Conservation (phyloP, 2,329 filamentous ascomycete species). For the Colletotrichum acutatum region DNA sequence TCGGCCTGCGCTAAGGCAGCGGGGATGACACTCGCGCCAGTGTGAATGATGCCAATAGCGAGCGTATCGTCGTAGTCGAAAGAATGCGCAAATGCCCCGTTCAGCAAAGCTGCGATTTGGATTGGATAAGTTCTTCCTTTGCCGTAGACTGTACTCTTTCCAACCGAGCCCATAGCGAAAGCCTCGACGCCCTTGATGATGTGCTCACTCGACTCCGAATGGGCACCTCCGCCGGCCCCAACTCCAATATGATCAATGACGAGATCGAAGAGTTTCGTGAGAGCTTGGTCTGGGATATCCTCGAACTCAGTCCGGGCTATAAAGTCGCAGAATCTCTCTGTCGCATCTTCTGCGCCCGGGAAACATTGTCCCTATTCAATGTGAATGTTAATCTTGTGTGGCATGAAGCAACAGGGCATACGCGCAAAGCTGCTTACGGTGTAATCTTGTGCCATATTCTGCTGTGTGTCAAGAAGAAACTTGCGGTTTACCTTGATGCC, state of each 20-base stretch:
- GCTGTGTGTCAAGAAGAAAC: background rate
- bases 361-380: background rate
- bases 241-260: slow-evolving; percentile 41
- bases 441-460: background rate
- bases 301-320: background rate
- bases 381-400: background rate
- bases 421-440: background rate
- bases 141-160: slow-evolving; percentile 47
- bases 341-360: background rate
- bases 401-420: background rate
- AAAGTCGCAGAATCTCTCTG: slow-evolving; percentile 7
- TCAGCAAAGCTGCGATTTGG: slow-evolving; percentile 53
- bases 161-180: slow-evolving; percentile 36
- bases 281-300: background rate
- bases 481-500: background rate
- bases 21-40: slow-evolving; percentile 51
- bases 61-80: slow-evolving; percentile 59
- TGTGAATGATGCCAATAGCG: slow-evolving; percentile 52
- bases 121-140: slow-evolving; percentile 46
- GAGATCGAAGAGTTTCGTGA: slow-evolving; percentile 40
- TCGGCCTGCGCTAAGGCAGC: slow-evolving; percentile 44
- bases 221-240: slow-evolving; percentile 37
- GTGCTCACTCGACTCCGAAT: slow-evolving; percentile 39
- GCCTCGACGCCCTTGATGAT: slow-evolving; percentile 49
- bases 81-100: slow-evolving; percentile 54